A percentile compares a stretch with the other conserved stretches of the same genome.
phyloP scores from a whole-genome alignment of 2,329 filamentous ascomycete genomes.

The Chaetomium sp. region DNA sequence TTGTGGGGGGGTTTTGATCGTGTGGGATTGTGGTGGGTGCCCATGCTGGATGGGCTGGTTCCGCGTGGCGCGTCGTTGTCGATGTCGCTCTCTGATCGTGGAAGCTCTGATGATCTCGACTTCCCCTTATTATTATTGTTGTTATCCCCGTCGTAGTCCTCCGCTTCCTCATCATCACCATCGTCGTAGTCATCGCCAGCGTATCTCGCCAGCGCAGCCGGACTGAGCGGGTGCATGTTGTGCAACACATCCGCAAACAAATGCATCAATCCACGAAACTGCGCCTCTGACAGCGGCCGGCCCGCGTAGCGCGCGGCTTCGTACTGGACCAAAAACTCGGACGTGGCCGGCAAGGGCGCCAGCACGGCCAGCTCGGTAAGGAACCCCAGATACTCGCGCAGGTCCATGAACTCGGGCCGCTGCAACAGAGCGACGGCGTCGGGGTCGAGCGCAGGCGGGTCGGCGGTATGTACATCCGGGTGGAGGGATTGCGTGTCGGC shows the following conservation, averaged over 20 bases:
- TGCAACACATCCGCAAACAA: conserved; percentile 76
- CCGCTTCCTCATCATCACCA: too few relatives aligned
- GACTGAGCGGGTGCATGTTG: conserved; percentile 61
- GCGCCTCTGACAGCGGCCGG: conserved; percentile 56
- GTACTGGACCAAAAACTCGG: conserved; percentile 67
- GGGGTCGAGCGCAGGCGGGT: conserved; percentile 50
- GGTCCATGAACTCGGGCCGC: conserved; percentile 61
- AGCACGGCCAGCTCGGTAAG: conserved; percentile 62
- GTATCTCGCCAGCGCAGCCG: conserved; percentile 38
- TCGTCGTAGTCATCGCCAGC: conserved; percentile 26
- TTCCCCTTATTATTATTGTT: too few relatives aligned
- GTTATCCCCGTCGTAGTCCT: too few relatives aligned
- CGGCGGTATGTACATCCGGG: conserved; percentile 12
- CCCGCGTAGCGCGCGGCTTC: conserved; percentile 80
- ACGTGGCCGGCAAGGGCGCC: conserved; percentile 37
- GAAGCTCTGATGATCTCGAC: too few relatives aligned
- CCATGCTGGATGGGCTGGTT: conserved; percentile 37
- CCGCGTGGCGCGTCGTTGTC: conserved; percentile 41
- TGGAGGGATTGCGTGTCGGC: conserved; percentile 28
- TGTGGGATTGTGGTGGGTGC: conserved; percentile 6
- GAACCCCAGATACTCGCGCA: conserved; percentile 72
- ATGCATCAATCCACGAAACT: conserved; percentile 76
- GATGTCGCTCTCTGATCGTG: conserved; percentile 35
- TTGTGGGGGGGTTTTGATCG: too few relatives aligned
- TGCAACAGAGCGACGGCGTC: conserved; percentile 66